Base-by-base conservation (phyloP, 441 rosid genomes). In the Arabidopsis hybrid region DNA sequence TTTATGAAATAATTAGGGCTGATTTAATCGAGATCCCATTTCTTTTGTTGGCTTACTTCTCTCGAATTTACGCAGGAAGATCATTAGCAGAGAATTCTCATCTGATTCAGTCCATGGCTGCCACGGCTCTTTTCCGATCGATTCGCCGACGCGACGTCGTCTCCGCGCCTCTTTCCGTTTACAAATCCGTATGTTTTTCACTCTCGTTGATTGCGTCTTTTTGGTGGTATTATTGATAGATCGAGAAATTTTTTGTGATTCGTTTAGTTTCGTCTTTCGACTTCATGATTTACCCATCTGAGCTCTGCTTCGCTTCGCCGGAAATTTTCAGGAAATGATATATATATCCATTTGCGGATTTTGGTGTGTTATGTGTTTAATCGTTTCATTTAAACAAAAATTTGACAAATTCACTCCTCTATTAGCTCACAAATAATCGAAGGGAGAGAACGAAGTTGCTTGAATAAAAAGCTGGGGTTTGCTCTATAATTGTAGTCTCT, bases 111-210 rank as follows among this genome's bases (percentile, higher is more conserved):
- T 64, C 59, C 8, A 88, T 91, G 98, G 96, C 97, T 68, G 61
- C 95, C 29, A 82, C 88, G 0, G 87, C 87, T 62, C 67, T 94
- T 43, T 78, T 91, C 53, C 97, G 95, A 39, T 81, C 91, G 14
- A 9, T 91, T 10, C 82, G 91, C 35, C 93, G 97, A 32, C 95
- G 92, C 26, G 95, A 90, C 13, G 81, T 84, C 50, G 86, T 84
- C 34, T 80, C 85, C 13, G 79, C 89, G 3, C 84, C 97, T 14
- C 65, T 89, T 13, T 82, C 90, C 0, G 87, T 86, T 29, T 89
- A 72, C 76, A 89, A 78, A 86, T 87, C 81, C 52, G 97, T 91
- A 81, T 11, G 91, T 53, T 45, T 7, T 10, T 17, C 6, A 17
- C 35, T 69, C 46, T 2, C 26, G 26, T 49, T 18, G 38, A 63